Base-by-base conservation (phyloP, 441 rosid genomes). In the Syzygium malaccense region DNA sequence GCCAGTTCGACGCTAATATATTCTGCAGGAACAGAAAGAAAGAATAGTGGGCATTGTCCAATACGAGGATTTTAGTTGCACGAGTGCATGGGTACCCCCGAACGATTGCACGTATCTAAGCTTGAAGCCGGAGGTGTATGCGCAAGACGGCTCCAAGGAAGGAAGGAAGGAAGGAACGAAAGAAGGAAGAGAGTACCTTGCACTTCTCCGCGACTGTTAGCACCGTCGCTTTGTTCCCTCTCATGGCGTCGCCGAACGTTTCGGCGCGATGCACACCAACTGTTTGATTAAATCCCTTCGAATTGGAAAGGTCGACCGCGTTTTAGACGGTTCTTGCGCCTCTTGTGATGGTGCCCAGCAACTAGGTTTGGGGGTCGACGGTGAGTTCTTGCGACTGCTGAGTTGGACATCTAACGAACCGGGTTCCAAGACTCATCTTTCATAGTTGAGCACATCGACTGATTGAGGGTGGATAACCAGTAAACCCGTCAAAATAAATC, bases 1-100 rank as follows among this genome's bases (percentile, higher is more conserved):
- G 96, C 98, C 99, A 97, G 91, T 94, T 98, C 78, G 99, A 95
- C 37, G 93, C 96, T 91, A 96, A 89, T 91, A 98, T 93, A 88
- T 89, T 97, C 99, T 96, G 95, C 92, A 91, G 48, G 87, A 7
- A 32, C 57, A 78, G 83, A 5, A 37, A 66, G 85, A 57, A 37
- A 53, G 33, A 45, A 32, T 64, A 86, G 75, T 41, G 57, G 49
- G 45, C 26, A 85, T 54, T 15, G 78, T 49, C 7, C 54, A 51
- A 55, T 25, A 33, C 2, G 48, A 51, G 32, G 57, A 55, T 25
- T 49, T 9, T 55, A 9, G 19, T 57, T 19, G 79, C 57, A 48
- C 48, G 33, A 19, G 80, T 23, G 33, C 26, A 60, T 33, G 62
- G 13, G 85, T 48, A 86, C 58, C 58, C 66, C 71, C 19, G 4